phyloP scores from a whole-genome alignment of 768 basidiomycete genomes.

The Macrolepiota fuliginosa region DNA sequence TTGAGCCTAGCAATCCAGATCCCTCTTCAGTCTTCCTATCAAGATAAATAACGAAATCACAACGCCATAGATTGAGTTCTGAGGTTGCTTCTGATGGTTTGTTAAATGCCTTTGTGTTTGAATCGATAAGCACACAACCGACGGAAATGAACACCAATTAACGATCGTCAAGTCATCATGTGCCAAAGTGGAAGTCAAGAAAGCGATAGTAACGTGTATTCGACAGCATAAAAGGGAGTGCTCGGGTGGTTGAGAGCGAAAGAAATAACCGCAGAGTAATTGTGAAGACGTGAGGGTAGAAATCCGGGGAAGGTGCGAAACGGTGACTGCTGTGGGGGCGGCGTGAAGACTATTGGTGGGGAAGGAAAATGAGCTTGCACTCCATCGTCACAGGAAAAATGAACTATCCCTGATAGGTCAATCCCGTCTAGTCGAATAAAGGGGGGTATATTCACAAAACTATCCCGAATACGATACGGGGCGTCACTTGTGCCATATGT shows the following conservation, averaged over 20 bases:
- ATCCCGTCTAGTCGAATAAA: background rate
- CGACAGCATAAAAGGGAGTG: slow-evolving; percentile 4
- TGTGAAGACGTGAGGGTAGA: background rate
- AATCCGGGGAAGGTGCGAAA: background rate
- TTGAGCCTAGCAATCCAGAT: no score
- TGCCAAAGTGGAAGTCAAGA: slow-evolving; percentile 8
- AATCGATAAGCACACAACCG: no score
- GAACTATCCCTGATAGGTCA: slow-evolving; percentile 40
- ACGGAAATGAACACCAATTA: no score
- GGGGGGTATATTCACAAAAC: slow-evolving; percentile 57
- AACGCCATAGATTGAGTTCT: no score
- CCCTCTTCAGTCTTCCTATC: no score
- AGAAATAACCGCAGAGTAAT: background rate
- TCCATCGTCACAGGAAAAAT: slow-evolving; percentile 77
- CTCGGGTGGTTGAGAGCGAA: background rate
- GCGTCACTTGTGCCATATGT: slow-evolving; percentile 68
- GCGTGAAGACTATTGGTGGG: slow-evolving; percentile 47
- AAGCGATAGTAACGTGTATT: slow-evolving; percentile 6
- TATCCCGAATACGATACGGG: slow-evolving; percentile 70
- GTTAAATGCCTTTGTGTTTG: no score
- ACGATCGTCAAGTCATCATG: background rate
- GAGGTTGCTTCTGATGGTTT: no score
- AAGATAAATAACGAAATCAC: no score
- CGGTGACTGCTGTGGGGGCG: slow-evolving; percentile 14
- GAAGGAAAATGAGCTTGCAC: slow-evolving; percentile 68